Base-by-base conservation (phyloP, 2,329 filamentous ascomycete genomes). In the Exophiala sp. region DNA sequence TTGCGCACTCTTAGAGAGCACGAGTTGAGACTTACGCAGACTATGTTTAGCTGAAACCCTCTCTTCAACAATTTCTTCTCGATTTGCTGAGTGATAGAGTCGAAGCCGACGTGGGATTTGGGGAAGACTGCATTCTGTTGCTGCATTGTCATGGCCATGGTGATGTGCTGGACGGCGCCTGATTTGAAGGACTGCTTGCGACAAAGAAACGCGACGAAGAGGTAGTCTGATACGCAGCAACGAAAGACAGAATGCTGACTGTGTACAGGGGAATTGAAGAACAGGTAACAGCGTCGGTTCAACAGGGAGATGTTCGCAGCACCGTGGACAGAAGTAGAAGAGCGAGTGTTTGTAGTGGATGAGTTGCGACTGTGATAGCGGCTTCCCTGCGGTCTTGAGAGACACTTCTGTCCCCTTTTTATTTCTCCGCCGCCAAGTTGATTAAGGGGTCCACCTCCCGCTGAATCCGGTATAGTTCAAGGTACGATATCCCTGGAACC, bases 21-120 rank as follows among this genome's bases (percentile, higher is more conserved):
- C 10, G 11, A 12, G n/a, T 43, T 8, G 24, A 29, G 94, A 70
- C 94, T 94, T 74, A 97, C 94, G 74, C 91, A 96, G 76, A 97
- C 97, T 71, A 97, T 88, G 75, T 99, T 99, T 85, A 99, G 99
- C 78, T 99, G 94, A 78, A 99, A 99, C 68, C 94, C 94, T 78
- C 94, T 91, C 84, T 99, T 99, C 79, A 99, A 76, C 72, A 97
- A 87, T 87, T 99, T 99, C 80, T 89, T 88, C 86, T 99, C 94
- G 68, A 99, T 99, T 82, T 99, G 94, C 65, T 87, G 91, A 67
- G 94, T 99, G 82, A 99, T 99, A 81, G 91, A 96, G 81, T 99
- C 94, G 81, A 99, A 99, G 84, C 94, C 94, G 75, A 99, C 94
- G 82, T 97, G 94, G 87, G 87, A 95, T 75, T 94, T 87, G 70